Base-by-base conservation (phyloP, 345 rosid genomes). In the Murraya koenigii region DNA sequence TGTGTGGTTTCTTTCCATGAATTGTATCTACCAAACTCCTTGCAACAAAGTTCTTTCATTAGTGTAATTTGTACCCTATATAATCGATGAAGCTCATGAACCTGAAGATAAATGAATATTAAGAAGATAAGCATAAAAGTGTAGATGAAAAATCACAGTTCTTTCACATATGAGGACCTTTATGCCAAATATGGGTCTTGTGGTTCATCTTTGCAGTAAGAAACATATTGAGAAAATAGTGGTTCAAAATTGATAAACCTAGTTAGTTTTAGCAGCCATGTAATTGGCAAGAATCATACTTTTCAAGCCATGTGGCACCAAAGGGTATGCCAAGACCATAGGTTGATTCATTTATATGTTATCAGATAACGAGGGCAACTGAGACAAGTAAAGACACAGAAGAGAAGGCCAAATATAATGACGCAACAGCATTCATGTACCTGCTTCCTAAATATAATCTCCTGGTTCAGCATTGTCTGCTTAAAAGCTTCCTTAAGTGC, bases 381-480 rank as follows among this genome's bases (percentile, higher is more conserved):
- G 13, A 65, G 60, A 3, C 38, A 36, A 58, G 2, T 30, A 14
- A 33, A 72, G 35, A 73, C n/a, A 33, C n/a, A 52, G 11, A 80
- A 69, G 22, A 47, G 80, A 30, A 0, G 25, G 22, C 39, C 74
- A 22, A 71, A 36, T 71, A 77, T 14, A n/a, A 23, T 33, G 49
- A 32, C 55, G 26, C 65, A 64, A 35, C 0, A 44, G 58, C 23
- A 49, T 41, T 75, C 66, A 33, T 38, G 68, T 82, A 88, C 91
- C 88, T 88, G 91, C 26, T 79, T 83, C 72, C 82, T 82, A 71
- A 86, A 85, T 38, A 71, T 69, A 60, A 75, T 13, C 67, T 88
- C 91, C 80, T 86, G 91, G 39, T 83, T 66, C 38, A 86, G 60
- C 66, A 88, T 88, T 49, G 87, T 86, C 71, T 80, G 83, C 77